These are phyloP conservation scores for Coemansia reversa DNA, from an alignment of 192 early-diverging fungal genomes.

Conservation along the genomic window DNA sequence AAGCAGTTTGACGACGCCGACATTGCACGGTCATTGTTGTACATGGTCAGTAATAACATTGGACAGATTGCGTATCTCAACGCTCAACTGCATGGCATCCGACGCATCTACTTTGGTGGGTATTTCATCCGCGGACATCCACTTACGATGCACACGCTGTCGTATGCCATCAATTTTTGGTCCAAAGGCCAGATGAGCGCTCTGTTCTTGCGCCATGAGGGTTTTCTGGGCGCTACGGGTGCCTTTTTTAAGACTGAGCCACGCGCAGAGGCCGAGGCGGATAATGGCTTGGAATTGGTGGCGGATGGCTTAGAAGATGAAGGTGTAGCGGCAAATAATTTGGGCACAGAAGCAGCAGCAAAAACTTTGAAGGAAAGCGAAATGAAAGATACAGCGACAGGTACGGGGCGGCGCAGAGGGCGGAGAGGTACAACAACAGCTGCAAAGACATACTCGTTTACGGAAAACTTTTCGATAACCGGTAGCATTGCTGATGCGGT, in stretches of 20 bases:
- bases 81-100: conserved; percentile 86
- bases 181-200: conserved; percentile 93
- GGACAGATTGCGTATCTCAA: conserved; percentile 98
- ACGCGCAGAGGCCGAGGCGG: conserved; percentile 1
- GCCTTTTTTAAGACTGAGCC: conserved; percentile 56
- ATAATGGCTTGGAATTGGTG: neutral
- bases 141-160: conserved; percentile 96
- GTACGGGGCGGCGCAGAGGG: neutral
- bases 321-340: too few relatives aligned
- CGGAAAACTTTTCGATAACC: conserved; percentile 77
- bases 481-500: conserved; percentile 58
- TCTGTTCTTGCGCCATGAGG: conserved; percentile 95
- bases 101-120: conserved; percentile 94
- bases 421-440: neutral
- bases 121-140: conserved; percentile 97
- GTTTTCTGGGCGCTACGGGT: conserved; percentile 92
- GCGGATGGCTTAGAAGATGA: neutral
- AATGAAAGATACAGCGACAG: neutral
- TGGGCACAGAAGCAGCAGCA: too few relatives aligned
- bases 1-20: conserved; percentile 72
- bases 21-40: conserved; percentile 85
- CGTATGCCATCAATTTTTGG: conserved; percentile 97
- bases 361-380: too few relatives aligned
- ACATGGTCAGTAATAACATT: conserved; percentile 98
- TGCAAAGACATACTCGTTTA: conserved; percentile 63